Conservation (phyloP, 768 basidiomycete species). For the Lanmaoa rubissima region DNA sequence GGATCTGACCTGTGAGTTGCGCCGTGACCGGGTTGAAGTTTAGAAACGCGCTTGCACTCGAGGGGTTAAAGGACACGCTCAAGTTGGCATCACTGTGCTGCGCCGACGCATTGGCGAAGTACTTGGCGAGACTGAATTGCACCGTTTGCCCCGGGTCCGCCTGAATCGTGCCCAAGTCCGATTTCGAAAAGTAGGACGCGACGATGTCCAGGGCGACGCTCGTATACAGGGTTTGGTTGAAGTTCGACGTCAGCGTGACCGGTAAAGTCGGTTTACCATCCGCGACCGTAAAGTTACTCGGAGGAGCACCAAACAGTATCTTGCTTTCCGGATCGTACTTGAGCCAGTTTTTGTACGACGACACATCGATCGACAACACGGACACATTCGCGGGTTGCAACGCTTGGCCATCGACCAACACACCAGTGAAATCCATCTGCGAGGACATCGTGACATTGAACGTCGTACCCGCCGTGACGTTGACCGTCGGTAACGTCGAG, state of each 20-base stretch:
- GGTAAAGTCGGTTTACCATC: constrained; percentile 46
- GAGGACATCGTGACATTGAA: constrained; percentile 55
- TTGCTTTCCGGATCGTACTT: constrained; percentile 53
- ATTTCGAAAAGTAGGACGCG: constrained; percentile 67
- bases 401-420: constrained; percentile 59
- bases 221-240: constrained; percentile 66
- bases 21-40: constrained; percentile 46
- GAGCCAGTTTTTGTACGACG: constrained; percentile 55
- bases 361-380: constrained; percentile 56
- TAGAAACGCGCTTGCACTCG: constrained; percentile 48
- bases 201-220: constrained; percentile 65
- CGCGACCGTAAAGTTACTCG: constrained; percentile 38
- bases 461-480: constrained; percentile 57
- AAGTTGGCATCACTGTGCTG: constrained; percentile 49
- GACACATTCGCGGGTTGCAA: constrained; percentile 61
- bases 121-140: constrained; percentile 51
- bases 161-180: constrained; percentile 55
- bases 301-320: constrained; percentile 66
- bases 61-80: constrained; percentile 54
- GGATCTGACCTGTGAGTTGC: constrained; percentile 56
- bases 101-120: constrained; percentile 48
- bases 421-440: constrained; percentile 56
- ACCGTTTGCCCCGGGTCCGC: constrained; percentile 51
- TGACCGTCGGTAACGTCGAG: constrained; percentile 58
- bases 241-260: constrained; percentile 57